Base-by-base conservation (phyloP, 2,329 filamentous ascomycete genomes). In the Arthroderma uncinatum region DNA sequence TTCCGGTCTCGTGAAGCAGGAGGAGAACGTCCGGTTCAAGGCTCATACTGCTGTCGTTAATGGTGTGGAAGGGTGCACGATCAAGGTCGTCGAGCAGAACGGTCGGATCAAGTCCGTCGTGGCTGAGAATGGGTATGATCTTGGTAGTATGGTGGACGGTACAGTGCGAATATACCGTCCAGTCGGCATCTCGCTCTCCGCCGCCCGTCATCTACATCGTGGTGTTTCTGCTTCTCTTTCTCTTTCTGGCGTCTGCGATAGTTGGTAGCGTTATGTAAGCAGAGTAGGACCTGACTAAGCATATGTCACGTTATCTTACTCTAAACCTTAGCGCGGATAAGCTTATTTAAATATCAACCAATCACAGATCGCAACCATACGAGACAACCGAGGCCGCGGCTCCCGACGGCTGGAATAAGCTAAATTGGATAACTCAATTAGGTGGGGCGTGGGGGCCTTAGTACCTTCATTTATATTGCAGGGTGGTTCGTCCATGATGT, bases 31-130 rank as follows among this genome's bases (percentile, higher is more conserved):
- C 40, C 30, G 44, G 54, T 52, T 55, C 6, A 23, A 12, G 10
- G 55, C 42, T 16, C 58, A 59, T 53, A 59, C 58, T 23, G 58
- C 58, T 28, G 56, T 59, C 34, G 42, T 59, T 12, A 50, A 40
- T n/a, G 12, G 8, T 25, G 33, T 59, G 23, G 19, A 40, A 12
- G 55, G 40, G 23, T 34, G 23, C 21, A 39, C 33, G 34, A 16
- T 59, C 19, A 12, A 12, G 21, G 55, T 59, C 5, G 12, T 57
- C 12, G 58, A 59, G 55, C 58, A 59, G 55, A 59, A 59, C 44
- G 53, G 50, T 14, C 39, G 39, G 8, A 39, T 42, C 23, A 19
- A 42, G n/a, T 42, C 12, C 12, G n/a, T 40, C 23, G 55, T 59
- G 37, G 21, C n/a, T 10, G 42, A 55, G 50, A 52, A 53, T 14